Conservation (phyloP, 2,329 filamentous ascomycete genomes). For the Neocucurbitaria cava region DNA sequence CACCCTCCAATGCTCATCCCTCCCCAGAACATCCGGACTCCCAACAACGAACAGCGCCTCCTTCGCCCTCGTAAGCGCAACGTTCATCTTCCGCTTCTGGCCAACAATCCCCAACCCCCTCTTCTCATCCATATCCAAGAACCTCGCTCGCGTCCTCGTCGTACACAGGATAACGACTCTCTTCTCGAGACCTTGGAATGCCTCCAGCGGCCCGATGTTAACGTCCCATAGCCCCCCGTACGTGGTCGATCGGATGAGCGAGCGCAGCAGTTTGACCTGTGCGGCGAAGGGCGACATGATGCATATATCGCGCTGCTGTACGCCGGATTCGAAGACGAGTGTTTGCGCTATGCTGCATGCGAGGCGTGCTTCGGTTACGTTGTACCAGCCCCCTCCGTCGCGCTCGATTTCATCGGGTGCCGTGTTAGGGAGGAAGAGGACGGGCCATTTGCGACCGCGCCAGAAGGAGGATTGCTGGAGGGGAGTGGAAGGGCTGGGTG, state of each 20-base stretch:
- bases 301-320: conserved; percentile 48
- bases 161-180: conserved; percentile 55
- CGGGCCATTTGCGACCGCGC: conserved; percentile 50
- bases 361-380: conserved; percentile 37
- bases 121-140: conserved; percentile 40
- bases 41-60: conserved; percentile 54
- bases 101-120: conserved; percentile 47
- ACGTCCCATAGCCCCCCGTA: conserved; percentile 44
- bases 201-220: conserved; percentile 56
- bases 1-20: conserved; percentile 48
- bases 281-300: conserved; percentile 56
- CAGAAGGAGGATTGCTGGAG: conserved; percentile 45
- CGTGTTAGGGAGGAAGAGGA: conserved; percentile 51
- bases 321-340: conserved; percentile 31
- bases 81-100: conserved; percentile 52
- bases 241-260: conserved; percentile 35
- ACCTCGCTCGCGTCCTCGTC: conserved; percentile 45
- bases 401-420: conserved; percentile 51
- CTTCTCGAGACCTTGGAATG: conserved; percentile 56
- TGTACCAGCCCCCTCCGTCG: conserved; percentile 51
- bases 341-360: conserved; percentile 38
- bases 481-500: conserved; percentile 24
- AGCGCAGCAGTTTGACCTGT: conserved; percentile 52
- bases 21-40: conserved; percentile 46
- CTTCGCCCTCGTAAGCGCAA: conserved; percentile 54